Percentiles rank a stretch among this genome's conserved stretches.
These are phyloP conservation scores for Debaryomyces prosopidis DNA, from an alignment of 805 yeast genomes.

Conservation along the genomic window DNA sequence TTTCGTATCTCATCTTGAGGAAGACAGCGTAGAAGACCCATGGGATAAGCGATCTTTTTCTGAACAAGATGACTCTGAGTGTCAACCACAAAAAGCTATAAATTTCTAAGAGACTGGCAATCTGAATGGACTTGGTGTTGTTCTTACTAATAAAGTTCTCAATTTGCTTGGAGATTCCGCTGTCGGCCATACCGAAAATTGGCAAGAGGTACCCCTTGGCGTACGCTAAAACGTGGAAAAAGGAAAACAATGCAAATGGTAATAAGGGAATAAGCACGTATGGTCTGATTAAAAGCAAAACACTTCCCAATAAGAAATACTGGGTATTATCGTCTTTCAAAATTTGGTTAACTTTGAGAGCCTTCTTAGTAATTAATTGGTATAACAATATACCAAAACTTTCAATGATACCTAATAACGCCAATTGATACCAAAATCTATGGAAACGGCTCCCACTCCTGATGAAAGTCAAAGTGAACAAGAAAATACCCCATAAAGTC, in stretches of 20 bases:
- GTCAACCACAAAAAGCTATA: conserved; percentile 45
- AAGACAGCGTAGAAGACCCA: conserved; percentile 58
- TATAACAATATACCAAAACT: conserved; percentile 76
- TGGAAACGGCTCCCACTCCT: conserved; percentile 23
- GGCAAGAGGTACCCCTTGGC: conserved; percentile 68
- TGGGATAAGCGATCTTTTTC: conserved; percentile 61
- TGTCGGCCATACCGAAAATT: conserved; percentile 39
- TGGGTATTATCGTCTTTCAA: conserved; percentile 66
- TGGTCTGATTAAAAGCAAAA: conserved; percentile 51
- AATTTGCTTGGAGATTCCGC: conserved; percentile 39
- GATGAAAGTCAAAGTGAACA: conserved; percentile 35
- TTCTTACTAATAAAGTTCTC: conserved; percentile 33
- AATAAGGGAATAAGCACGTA: conserved; percentile 60
- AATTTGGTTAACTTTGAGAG: conserved; percentile 21
- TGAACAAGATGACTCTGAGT: conserved; percentile 58
- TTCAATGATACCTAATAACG: conserved; percentile 63
- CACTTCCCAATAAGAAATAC: conserved; percentile 61
- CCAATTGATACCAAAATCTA: conserved; percentile 52
- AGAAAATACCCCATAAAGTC: conserved; percentile 30
- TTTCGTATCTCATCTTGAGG: conserved; percentile 76
- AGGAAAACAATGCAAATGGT: conserved; percentile 76
- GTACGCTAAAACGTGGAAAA: conserved; percentile 81
- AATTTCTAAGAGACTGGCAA: conserved; percentile 41
- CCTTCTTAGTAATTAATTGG: conserved; percentile 46
- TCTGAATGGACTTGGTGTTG: conserved; percentile 38